Percentiles rank a stretch among this genome's conserved stretches.
phyloP scores from a whole-genome alignment of 169 alveolate genomes.

The Cryptosporidium bovis region DNA sequence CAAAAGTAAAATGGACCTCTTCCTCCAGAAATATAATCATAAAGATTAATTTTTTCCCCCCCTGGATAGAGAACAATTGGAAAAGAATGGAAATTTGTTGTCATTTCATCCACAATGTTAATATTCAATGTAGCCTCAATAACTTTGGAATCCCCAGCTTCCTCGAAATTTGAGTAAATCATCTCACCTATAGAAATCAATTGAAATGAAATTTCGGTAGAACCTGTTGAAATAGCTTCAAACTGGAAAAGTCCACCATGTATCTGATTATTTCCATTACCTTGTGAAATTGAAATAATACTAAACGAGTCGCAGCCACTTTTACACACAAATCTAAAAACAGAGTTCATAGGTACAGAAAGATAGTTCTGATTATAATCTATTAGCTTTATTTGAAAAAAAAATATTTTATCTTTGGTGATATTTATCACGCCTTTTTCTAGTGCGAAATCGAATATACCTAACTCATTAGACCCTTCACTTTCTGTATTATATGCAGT shows the following conservation, averaged over 20 bases:
- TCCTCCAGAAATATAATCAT: slow-evolving; percentile 37
- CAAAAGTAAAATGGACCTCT: slow-evolving; percentile 61
- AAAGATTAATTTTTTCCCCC: slow-evolving; percentile 7
- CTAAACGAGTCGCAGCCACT: slow-evolving; percentile 17
- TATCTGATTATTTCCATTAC: not conserved
- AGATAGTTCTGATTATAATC: slow-evolving; percentile 7
- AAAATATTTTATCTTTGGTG: not conserved
- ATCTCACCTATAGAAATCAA: slow-evolving; percentile 47
- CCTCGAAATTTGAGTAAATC: not conserved
- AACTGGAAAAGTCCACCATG: not conserved
- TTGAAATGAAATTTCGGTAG: not conserved
- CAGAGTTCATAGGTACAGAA: slow-evolving; percentile 42
- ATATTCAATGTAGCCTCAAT: slow-evolving; percentile 13
- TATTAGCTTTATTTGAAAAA: slow-evolving; percentile 23
- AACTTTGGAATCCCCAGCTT: not conserved
- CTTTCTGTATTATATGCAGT: slow-evolving; percentile 31
- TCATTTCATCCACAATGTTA: slow-evolving; percentile 7
- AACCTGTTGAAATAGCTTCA: slow-evolving; percentile 1
- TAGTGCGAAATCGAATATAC: slow-evolving; percentile 8
- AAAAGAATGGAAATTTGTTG: not conserved
- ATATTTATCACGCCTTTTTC: slow-evolving; percentile 22
- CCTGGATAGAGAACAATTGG: slow-evolving; percentile 66
- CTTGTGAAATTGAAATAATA: not conserved
- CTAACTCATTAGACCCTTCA: slow-evolving; percentile 11
- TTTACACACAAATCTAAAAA: not conserved